Evolutionary conservation across 495 filamentous ascomycete species (phyloP).

Genomic region (Hypoxylon trugodes): DNA sequence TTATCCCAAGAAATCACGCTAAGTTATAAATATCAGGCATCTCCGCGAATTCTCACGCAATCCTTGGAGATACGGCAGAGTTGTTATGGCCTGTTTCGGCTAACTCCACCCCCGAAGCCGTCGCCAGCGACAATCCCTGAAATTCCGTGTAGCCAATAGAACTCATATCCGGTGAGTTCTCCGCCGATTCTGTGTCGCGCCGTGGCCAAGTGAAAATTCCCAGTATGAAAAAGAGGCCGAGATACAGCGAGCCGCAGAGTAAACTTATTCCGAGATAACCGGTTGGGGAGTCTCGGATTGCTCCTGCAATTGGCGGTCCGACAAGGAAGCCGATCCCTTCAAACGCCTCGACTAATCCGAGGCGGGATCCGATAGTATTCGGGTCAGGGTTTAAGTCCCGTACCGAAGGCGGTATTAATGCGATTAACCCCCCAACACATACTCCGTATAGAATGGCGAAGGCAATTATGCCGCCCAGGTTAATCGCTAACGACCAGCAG

Average conservation of each 20-base stretch:
- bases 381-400: constrained; percentile 37
- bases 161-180: background rate
- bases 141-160: background rate
- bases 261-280: constrained; percentile 21
- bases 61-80: too few relatives aligned
- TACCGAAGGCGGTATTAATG: constrained; percentile 45
- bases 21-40: too few relatives aligned
- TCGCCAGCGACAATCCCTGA: too few relatives aligned
- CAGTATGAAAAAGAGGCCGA: constrained; percentile 8
- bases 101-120: too few relatives aligned
- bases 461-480: constrained; percentile 47
- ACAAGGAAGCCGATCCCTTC: constrained; percentile 47
- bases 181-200: too few relatives aligned
- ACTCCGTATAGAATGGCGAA: constrained; percentile 54
- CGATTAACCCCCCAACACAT: constrained; percentile 50
- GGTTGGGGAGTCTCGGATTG: constrained; percentile 14
- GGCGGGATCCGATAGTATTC: constrained; percentile 45
- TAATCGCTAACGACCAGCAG: constrained; percentile 45
- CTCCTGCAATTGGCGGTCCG: constrained; percentile 52
- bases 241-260: constrained; percentile 16
- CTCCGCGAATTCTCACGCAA: too few relatives aligned
- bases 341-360: constrained; percentile 47
- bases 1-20: too few relatives aligned
- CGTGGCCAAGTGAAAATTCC: constrained; percentile 12
- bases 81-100: too few relatives aligned